These are phyloP conservation scores for Xylaria sp. DNA, from an alignment of 2,329 filamentous ascomycete species.

Conservation along the genomic window DNA sequence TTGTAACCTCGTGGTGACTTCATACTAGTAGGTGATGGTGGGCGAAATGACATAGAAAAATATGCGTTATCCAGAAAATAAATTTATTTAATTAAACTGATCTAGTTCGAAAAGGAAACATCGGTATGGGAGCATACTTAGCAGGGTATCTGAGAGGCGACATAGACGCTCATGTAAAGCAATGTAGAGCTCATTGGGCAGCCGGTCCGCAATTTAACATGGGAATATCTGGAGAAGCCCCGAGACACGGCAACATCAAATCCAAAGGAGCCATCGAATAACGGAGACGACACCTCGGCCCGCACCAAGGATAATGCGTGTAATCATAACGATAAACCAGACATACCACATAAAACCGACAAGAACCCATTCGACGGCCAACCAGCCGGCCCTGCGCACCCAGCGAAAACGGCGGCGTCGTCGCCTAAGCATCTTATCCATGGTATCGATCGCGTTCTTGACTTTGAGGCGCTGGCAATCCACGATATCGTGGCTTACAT, in stretches of 20 bases:
- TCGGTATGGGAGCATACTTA: slow-evolving; percentile 3
- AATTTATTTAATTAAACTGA: slow-evolving; percentile 26
- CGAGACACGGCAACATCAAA: slow-evolving; percentile 55
- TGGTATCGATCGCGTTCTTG: slow-evolving; percentile 81
- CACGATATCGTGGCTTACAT: slow-evolving; percentile 78
- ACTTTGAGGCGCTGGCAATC: slow-evolving; percentile 81
- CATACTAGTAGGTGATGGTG: neutral
- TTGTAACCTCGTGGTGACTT: neutral
- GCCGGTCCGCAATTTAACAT: slow-evolving; percentile 1
- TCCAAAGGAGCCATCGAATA: slow-evolving; percentile 86
- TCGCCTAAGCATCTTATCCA: slow-evolving; percentile 79
- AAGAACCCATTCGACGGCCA: slow-evolving; percentile 85
- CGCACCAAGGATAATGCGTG: slow-evolving; percentile 71
- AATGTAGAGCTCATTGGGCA: slow-evolving; percentile 6
- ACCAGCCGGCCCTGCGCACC: slow-evolving; percentile 80
- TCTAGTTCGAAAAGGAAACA: slow-evolving; percentile 9
- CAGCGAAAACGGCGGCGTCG: slow-evolving; percentile 76
- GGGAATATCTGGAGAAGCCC: neutral
- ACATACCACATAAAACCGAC: slow-evolving; percentile 94
- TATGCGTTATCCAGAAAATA: slow-evolving; percentile 16
- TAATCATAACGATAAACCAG: slow-evolving; percentile 86
- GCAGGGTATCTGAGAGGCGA: slow-evolving; percentile 29
- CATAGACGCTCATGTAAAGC: slow-evolving; percentile 6
- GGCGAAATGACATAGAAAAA: neutral
- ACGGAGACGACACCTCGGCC: slow-evolving; percentile 68